Percentiles rank a stretch among this genome's conserved stretches.
Conservation (phyloP, 331 rosid genomes). For the Malus hybrid region DNA sequence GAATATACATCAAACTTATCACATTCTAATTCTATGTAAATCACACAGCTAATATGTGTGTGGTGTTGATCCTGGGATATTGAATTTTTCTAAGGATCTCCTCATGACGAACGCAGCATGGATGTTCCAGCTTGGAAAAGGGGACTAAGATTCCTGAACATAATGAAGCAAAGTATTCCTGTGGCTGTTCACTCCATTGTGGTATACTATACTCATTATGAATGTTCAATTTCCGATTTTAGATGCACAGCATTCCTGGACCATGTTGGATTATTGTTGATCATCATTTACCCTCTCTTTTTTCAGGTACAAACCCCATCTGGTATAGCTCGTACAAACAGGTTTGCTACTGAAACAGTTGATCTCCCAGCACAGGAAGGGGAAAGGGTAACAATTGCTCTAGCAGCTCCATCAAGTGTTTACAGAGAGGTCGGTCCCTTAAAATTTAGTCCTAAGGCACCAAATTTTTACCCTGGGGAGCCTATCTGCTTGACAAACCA, state of each 20-base stretch:
- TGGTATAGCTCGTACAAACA: constrained; percentile 84
- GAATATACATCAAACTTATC: not conserved
- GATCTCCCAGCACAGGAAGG: constrained; percentile 93
- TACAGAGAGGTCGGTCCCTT: constrained; percentile 82
- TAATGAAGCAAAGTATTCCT: constrained; percentile 58
- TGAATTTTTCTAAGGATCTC: constrained; percentile 97
- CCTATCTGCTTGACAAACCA: constrained; percentile 91
- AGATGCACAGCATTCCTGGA: not conserved
- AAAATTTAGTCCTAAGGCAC: constrained; percentile 75
- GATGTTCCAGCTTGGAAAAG: constrained; percentile 88
- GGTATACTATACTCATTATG: constrained; percentile 41
- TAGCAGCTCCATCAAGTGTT: constrained; percentile 75
- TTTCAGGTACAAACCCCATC: constrained; percentile 84
- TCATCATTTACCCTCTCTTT: constrained; percentile 11
- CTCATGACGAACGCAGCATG: constrained; percentile 99
- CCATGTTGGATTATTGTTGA: not conserved
- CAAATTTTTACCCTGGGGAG: constrained; percentile 69
- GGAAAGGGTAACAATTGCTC: constrained; percentile 85
- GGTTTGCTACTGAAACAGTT: constrained; percentile 93
- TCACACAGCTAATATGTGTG: constrained; percentile 29
- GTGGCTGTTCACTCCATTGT: constrained; percentile 93
- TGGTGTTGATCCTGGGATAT: constrained; percentile 90
- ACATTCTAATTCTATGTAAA: constrained; percentile 13
- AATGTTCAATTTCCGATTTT: constrained; percentile 1
- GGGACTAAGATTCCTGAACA: constrained; percentile 62